Conservation (phyloP, 2,329 filamentous ascomycete genomes). For the Trichoderma harzianum region DNA sequence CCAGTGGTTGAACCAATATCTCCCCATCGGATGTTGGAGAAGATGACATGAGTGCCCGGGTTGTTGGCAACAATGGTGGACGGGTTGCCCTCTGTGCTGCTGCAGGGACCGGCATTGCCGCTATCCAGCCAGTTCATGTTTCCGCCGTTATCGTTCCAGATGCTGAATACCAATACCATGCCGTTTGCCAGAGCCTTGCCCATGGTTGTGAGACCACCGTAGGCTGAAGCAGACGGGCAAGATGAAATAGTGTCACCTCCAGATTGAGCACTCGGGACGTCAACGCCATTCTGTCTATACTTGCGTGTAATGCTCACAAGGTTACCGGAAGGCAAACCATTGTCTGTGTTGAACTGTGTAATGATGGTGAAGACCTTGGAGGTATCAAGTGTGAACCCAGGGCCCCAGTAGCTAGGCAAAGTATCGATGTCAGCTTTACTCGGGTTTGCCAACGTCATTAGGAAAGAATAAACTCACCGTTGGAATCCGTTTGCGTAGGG, state of each 20-base stretch:
- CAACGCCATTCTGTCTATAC: slow-evolving; percentile 38
- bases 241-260: slow-evolving; percentile 36
- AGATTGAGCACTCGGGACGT: slow-evolving; percentile 20
- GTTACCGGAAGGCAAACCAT: slow-evolving; percentile 31
- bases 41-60: slow-evolving; percentile 49
- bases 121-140: slow-evolving; percentile 55
- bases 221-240: slow-evolving; percentile 31
- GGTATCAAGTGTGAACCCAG: slow-evolving; percentile 34
- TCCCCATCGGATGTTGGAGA: slow-evolving; percentile 58
- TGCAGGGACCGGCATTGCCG: slow-evolving; percentile 48
- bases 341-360: slow-evolving; percentile 46
- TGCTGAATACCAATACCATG: slow-evolving; percentile 50
- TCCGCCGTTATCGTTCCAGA: slow-evolving; percentile 53
- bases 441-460: not conserved
- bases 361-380: slow-evolving; percentile 43
- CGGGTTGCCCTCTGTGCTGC: slow-evolving; percentile 50
- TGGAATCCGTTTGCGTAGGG: slow-evolving; percentile 33
- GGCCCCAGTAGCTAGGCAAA: slow-evolving; percentile 32
- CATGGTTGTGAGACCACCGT: slow-evolving; percentile 44
- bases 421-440: not conserved
- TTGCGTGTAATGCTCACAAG: slow-evolving; percentile 49
- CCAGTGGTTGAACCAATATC: slow-evolving; percentile 50
- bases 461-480: slow-evolving; percentile 5
- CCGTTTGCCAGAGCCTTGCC: slow-evolving; percentile 44
- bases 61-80: slow-evolving; percentile 44